Percentiles rank a stretch among this genome's conserved stretches.
Conservation (phyloP, 1,284 basidiomycete species). For the Fomes fomentarius region DNA sequence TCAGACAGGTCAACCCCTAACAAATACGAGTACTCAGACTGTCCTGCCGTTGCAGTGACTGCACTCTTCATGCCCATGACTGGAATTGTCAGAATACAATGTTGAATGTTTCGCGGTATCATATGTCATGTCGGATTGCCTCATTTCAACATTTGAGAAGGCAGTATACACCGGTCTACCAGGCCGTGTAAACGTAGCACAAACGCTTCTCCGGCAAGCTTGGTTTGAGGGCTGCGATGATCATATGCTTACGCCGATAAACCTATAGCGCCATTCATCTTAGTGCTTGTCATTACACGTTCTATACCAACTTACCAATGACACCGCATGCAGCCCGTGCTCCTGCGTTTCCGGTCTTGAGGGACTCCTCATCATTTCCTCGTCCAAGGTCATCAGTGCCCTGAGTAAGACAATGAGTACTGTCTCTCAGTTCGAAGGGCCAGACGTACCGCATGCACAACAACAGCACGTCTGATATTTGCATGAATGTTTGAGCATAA, state of each 20-base stretch:
- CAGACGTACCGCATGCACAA: conserved; percentile 64
- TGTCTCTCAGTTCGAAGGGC: neutral
- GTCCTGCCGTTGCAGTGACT: too few relatives aligned
- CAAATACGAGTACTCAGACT: too few relatives aligned
- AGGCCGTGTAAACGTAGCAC: too few relatives aligned
- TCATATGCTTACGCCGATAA: neutral
- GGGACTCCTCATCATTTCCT: conserved; percentile 67
- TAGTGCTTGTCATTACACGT: neutral
- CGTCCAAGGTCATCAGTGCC: conserved; percentile 77
- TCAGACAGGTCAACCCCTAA: too few relatives aligned
- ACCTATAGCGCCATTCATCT: neutral
- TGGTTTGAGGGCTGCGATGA: too few relatives aligned
- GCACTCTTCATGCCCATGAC: too few relatives aligned
- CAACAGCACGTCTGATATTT: conserved; percentile 53
- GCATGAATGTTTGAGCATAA: neutral
- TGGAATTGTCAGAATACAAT: too few relatives aligned
- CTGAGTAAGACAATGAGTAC: conserved; percentile 33
- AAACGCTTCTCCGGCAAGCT: too few relatives aligned
- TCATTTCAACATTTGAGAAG: too few relatives aligned
- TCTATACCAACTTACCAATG: conserved; percentile 50
- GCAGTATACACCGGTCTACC: too few relatives aligned
- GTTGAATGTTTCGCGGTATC: too few relatives aligned
- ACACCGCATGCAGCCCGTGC: conserved; percentile 75
- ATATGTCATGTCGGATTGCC: too few relatives aligned
- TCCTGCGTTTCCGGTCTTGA: conserved; percentile 78